Evolutionary conservation across 352 stramenopile genomes (phyloP), one percentile per base, ranked within the genome.

Genomic region (Phytopythium ostracodes): DNA sequence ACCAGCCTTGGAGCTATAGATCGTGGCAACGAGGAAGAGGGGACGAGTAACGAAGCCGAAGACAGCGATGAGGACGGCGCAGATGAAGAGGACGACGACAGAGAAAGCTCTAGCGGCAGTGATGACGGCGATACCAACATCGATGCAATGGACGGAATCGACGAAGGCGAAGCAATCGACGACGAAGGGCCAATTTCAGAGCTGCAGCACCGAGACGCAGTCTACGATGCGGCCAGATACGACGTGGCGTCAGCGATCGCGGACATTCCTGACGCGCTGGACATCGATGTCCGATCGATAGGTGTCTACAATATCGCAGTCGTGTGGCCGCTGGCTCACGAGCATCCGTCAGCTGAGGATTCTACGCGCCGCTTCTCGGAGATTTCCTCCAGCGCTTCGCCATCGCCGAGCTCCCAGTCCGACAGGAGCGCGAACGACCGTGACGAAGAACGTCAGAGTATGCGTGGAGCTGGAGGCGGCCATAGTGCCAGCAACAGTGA

Each of bases 231-330:
- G 8, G 18, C 59, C 66, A 17, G 56, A 62, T 25, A 33, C 44
- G 40, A 51, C 35, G 50, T 54, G 49, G 2, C 35, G 0, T 25
- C 14, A 2, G 9, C 29, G 2, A 47, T 36, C 9, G 4, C n/a
- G 7, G 14, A 25, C 17, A 38, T 54, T n/a, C 20, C 35, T 1
- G 66, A 69, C 18, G 46, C 44, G 2, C 29, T 53, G 14, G 64
- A 75, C 27, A 40, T 81, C 35, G 79, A 90, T 62, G 66, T 79
- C n/a, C 66, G 67, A 15, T 76, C 70, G 0, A 84, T 91, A 47
- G 81, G 81, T 15, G 73, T 85, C 11, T 68, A 88, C 43, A 77
- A 62, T 14, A 87, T 91, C 44, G 66, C 67, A 1, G 70, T 76
- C 0, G 59, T 72, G 11, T 88, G 77, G 77, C 71, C 71, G 25